Conservation (phyloP, 2,329 filamentous ascomycete genomes). For the Coniochaeta sp. region DNA sequence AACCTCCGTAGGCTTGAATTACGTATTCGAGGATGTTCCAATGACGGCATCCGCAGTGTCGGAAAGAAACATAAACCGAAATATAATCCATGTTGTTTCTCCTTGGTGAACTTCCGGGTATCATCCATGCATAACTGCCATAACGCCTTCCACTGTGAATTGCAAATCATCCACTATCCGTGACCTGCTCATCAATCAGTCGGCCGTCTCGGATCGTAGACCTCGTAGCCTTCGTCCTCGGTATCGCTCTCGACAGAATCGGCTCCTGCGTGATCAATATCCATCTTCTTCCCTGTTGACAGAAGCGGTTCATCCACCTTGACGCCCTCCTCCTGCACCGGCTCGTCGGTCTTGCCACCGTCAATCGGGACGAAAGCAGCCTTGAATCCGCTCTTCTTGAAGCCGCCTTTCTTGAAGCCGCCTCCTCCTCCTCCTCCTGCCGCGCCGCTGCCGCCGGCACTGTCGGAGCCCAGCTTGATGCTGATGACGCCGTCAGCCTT, state of each 20-base stretch:
- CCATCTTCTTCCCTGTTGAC: constrained; percentile 9
- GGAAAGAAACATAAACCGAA: not conserved
- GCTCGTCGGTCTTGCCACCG: constrained; percentile 16
- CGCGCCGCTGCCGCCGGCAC: constrained; percentile 16
- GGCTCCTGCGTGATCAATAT: constrained; percentile 14
- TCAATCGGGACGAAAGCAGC: constrained; percentile 59
- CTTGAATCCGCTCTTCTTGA: constrained; percentile 80
- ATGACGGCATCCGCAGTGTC: no score
- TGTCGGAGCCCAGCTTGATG: constrained; percentile 49
- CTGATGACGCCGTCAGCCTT: constrained; percentile 62
- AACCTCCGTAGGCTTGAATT: not conserved
- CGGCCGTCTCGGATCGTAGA: constrained; percentile 54
- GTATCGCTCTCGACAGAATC: constrained; percentile 50
- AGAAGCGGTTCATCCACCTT: constrained; percentile 9
- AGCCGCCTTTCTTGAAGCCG: constrained; percentile 61
- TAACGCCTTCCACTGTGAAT: not conserved
- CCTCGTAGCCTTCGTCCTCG: constrained; percentile 64
- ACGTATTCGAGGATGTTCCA: not conserved
- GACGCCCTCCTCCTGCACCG: not conserved
- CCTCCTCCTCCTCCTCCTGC: constrained; percentile 31
- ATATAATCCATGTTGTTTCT: not conserved
- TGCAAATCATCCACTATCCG: not conserved
- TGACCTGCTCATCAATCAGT: constrained; percentile 50
- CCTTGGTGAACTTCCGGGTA: not conserved
- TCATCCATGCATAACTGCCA: not conserved